These are phyloP conservation scores for Leucogyrophana mollusca DNA, from an alignment of 768 basidiomycete species.

Conservation along the genomic window DNA sequence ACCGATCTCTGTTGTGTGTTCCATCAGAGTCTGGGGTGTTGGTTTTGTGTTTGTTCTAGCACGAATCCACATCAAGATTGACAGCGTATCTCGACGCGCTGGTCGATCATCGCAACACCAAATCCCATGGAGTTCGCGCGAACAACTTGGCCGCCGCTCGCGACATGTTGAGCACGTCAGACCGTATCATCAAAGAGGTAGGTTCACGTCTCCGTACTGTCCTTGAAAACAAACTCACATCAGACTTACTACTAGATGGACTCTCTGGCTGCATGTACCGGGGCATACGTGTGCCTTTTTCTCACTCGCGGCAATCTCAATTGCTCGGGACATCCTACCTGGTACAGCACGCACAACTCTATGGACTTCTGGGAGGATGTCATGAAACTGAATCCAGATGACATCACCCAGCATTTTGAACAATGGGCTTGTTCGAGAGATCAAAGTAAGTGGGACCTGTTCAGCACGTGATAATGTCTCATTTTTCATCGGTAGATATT, in stretches of 20 bases:
- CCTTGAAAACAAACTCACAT: background rate
- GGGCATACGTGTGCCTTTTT: slow-evolving; percentile 1
- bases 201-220: too few species aligned
- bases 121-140: background rate
- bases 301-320: slow-evolving; percentile 1
- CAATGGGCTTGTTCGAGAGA: slow-evolving; percentile 6
- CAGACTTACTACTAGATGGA: slow-evolving; percentile 1
- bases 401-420: background rate
- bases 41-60: too few species aligned
- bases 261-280: background rate
- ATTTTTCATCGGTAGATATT: background rate
- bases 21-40: too few species aligned
- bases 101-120: background rate
- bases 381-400: background rate
- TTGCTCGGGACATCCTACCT: background rate
- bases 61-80: too few species aligned
- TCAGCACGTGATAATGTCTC: background rate
- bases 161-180: background rate
- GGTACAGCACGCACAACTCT: slow-evolving; percentile 4
- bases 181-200: slow-evolving; percentile 1
- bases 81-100: too few species aligned
- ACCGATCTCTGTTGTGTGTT: too few species aligned
- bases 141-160: background rate
- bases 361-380: slow-evolving; percentile 11
- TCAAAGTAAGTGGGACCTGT: slow-evolving; percentile 4